Percentiles rank a stretch among this genome's conserved stretches.
Conservation (phyloP, 768 basidiomycete species). For the Leccinum aurantiacum region DNA sequence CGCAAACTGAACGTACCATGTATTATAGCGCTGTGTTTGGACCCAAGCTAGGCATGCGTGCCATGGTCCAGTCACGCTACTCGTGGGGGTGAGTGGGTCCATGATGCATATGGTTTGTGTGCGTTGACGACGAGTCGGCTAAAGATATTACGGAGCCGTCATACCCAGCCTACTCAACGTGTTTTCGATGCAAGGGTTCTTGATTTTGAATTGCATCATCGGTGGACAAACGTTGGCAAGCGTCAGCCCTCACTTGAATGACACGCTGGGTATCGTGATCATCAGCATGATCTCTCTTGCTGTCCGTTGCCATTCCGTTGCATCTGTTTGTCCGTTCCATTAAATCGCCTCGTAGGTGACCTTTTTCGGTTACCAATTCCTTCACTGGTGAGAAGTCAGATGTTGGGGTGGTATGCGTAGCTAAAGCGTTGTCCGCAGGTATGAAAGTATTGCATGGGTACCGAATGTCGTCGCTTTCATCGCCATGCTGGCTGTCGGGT, state of each 20-base stretch:
- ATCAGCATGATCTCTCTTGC: slow-evolving; percentile 32
- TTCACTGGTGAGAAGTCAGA: slow-evolving; percentile 49
- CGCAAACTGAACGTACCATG: neutral
- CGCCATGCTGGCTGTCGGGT: slow-evolving; percentile 65
- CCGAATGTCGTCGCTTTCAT: slow-evolving; percentile 70
- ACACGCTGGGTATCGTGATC: slow-evolving; percentile 35
- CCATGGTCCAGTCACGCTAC: slow-evolving; percentile 57
- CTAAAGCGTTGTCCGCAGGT: slow-evolving; percentile 43
- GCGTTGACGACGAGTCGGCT: slow-evolving; percentile 3
- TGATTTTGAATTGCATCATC: slow-evolving; percentile 58
- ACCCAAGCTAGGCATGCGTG: slow-evolving; percentile 54
- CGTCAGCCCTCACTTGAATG: slow-evolving; percentile 35
- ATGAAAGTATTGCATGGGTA: slow-evolving; percentile 76
- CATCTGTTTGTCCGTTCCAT: neutral
- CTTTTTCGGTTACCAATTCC: slow-evolving; percentile 62
- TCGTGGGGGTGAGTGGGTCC: slow-evolving; percentile 45
- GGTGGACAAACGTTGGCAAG: slow-evolving; percentile 62
- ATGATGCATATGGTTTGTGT: slow-evolving; percentile 6
- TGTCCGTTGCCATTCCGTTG: slow-evolving; percentile 17
- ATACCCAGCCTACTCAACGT: slow-evolving; percentile 48
- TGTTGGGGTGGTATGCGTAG: neutral
- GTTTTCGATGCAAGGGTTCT: slow-evolving; percentile 53
- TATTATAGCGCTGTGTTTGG: slow-evolving; percentile 47
- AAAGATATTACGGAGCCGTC: slow-evolving; percentile 40
- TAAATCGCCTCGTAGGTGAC: slow-evolving; percentile 42